Conservation (phyloP, 2,329 filamentous ascomycete genomes). For the Sarocladium oryzae region DNA sequence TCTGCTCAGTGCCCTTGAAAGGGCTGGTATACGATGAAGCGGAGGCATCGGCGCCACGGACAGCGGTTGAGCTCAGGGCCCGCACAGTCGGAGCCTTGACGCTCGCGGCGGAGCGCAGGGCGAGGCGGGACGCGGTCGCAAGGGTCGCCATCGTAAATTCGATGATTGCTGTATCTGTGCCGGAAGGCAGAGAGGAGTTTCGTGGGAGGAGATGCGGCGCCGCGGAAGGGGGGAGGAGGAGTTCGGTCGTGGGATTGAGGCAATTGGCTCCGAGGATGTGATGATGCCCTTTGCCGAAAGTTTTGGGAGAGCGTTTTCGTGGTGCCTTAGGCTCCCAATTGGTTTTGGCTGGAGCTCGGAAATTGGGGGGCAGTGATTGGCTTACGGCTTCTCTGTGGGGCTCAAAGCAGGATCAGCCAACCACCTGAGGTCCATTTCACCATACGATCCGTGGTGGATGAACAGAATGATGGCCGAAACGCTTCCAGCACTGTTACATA, state of each 20-base stretch:
- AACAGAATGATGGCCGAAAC: no score
- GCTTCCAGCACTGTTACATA: no score
- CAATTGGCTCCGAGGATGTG: constrained; percentile 16
- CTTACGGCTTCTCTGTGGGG: constrained; percentile 17
- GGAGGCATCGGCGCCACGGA: constrained; percentile 36
- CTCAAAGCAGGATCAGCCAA: constrained; percentile 12
- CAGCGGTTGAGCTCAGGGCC: constrained; percentile 50
- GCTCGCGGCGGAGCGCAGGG: constrained; percentile 54
- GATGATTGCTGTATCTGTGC: constrained; percentile 17
- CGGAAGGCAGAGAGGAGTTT: constrained; percentile 16
- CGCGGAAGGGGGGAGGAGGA: not conserved
- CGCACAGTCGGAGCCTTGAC: constrained; percentile 39
- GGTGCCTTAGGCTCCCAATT: constrained; percentile 37
- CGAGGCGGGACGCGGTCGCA: constrained; percentile 59
- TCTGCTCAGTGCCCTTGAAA: constrained; percentile 53
- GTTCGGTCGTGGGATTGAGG: constrained; percentile 7
- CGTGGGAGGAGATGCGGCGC: constrained; percentile 13
- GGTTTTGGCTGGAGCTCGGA: constrained; percentile 29
- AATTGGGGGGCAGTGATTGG: constrained; percentile 42
- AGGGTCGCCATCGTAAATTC: constrained; percentile 56
- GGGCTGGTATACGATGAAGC: constrained; percentile 52
- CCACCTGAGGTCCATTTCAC: constrained; percentile 7
- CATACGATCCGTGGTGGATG: not conserved
- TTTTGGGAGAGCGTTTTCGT: constrained; percentile 27
- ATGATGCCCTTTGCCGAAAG: constrained; percentile 35